A percentile compares a stretch with the other conserved stretches of the same genome.
These are phyloP conservation scores for Coniochaeta pulveracea DNA, from an alignment of 2,329 filamentous ascomycete species.

Conservation along the genomic window DNA sequence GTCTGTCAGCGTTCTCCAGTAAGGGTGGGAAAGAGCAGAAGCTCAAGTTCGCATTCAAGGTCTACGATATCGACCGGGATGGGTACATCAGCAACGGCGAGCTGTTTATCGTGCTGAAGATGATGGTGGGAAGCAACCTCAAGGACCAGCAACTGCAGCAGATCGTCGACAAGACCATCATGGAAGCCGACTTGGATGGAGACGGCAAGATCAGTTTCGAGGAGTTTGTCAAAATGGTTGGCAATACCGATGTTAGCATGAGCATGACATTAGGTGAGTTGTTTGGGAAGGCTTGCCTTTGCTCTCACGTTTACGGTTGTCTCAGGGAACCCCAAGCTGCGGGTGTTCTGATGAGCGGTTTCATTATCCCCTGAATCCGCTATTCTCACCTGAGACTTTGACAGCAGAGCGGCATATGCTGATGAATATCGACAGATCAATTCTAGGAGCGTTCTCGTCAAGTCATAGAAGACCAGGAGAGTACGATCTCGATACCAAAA, in stretches of 20 bases:
- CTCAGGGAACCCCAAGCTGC: too few species aligned
- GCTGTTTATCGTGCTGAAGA: conserved; percentile 98
- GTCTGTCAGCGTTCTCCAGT: conserved; percentile 87
- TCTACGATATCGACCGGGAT: conserved; percentile 98
- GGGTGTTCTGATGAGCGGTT: too few species aligned
- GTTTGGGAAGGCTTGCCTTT: not conserved
- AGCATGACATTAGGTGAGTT: conserved; percentile 60
- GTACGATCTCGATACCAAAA: too few species aligned
- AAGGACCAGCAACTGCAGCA: conserved; percentile 98
- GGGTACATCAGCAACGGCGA: conserved; percentile 98
- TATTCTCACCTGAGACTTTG: too few species aligned
- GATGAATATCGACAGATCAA: too few species aligned
- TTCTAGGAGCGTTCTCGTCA: too few species aligned
- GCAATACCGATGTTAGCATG: conserved; percentile 75
- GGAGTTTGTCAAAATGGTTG: conserved; percentile 98
- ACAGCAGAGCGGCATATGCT: too few species aligned
- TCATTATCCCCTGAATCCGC: too few species aligned
- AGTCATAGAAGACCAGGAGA: too few species aligned
- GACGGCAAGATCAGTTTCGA: conserved; percentile 99
- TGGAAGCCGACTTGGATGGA: conserved; percentile 93
- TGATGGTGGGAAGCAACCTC: conserved; percentile 99
- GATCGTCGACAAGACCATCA: conserved; percentile 99
- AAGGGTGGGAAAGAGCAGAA: conserved; percentile 99
- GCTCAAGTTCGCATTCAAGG: conserved; percentile 94
- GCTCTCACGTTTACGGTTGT: too few species aligned